phyloP scores from a whole-genome alignment of 805 yeast genomes.

The Lachancea waltii region DNA sequence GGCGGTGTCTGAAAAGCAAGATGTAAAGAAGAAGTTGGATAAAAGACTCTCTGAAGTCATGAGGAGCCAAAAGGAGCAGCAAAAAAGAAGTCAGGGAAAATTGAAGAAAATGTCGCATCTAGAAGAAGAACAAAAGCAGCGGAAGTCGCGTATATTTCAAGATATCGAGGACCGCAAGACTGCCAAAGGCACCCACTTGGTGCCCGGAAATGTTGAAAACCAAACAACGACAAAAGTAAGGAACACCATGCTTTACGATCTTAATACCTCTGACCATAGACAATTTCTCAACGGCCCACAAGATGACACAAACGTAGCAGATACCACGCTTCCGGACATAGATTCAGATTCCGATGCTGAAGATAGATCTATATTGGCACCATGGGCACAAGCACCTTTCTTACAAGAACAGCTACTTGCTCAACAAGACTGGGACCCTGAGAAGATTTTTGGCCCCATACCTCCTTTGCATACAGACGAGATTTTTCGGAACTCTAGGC shows the following conservation, averaged over 20 bases:
- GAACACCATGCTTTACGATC: conserved; percentile 21
- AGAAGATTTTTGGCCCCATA: conserved; percentile 65
- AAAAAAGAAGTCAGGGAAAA: conserved; percentile 20
- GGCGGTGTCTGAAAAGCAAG: conserved; percentile 21
- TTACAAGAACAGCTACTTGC: conserved; percentile 39
- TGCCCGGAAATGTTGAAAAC: background rate
- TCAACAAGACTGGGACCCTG: conserved; percentile 57
- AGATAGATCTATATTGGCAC: conserved; percentile 44
- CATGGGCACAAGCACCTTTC: conserved; percentile 61
- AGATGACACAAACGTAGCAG: conserved; percentile 7
- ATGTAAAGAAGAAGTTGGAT: conserved; percentile 25
- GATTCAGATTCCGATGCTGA: conserved; percentile 47
- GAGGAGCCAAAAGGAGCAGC: conserved; percentile 28
- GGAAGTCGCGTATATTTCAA: conserved; percentile 13
- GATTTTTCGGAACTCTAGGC: conserved; percentile 47
- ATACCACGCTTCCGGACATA: conserved; percentile 40
- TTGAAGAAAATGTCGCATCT: conserved; percentile 25
- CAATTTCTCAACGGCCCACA: conserved; percentile 18
- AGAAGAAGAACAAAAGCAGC: conserved; percentile 20
- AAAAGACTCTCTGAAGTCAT: conserved; percentile 29
- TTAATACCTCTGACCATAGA: conserved; percentile 29
- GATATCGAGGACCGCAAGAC: conserved; percentile 3
- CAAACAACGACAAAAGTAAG: background rate
- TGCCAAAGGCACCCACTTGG: background rate
- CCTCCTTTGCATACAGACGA: conserved; percentile 65